Percentiles rank a stretch among this genome's conserved stretches.
phyloP scores from a whole-genome alignment of 352 stramenopile species.

The Phytopythium ostracodes region DNA sequence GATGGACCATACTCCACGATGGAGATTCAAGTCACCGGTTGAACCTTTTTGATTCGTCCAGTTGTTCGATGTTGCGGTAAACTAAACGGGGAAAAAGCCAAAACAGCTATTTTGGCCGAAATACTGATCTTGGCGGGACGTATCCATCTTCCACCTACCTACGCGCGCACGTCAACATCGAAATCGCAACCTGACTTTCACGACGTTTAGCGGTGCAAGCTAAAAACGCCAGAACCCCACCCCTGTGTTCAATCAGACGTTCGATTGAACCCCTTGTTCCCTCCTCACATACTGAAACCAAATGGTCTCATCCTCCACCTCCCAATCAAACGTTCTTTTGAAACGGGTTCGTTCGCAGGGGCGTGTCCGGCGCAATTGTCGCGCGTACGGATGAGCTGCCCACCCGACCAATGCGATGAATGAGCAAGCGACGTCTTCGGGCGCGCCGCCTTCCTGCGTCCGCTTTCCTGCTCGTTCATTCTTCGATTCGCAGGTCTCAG shows the following conservation, averaged over 20 bases:
- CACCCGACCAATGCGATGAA: too few relatives aligned
- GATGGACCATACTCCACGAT: background rate
- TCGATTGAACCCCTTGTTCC: conserved; percentile 13
- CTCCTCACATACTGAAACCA: background rate
- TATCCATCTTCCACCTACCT: background rate
- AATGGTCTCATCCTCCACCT: conserved; percentile 1
- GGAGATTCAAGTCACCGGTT: background rate
- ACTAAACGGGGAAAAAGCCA: background rate
- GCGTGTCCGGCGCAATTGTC: background rate
- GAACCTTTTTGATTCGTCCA: background rate
- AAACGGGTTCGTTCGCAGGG: background rate
- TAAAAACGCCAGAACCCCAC: background rate
- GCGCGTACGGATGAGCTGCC: background rate
- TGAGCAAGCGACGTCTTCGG: too few relatives aligned
- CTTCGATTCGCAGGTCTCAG: conserved; percentile 30
- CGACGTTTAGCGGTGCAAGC: conserved; percentile 9
- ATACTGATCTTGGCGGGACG: background rate
- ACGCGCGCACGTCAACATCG: conserved; percentile 15
- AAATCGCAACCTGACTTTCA: conserved; percentile 8
- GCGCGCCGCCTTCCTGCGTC: background rate
- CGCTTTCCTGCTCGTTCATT: conserved; percentile 38
- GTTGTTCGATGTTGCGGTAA: background rate
- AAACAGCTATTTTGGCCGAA: background rate
- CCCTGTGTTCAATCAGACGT: conserved; percentile 16
- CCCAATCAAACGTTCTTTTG: conserved; percentile 5